phyloP scores from a whole-genome alignment of 805 yeast genomes.

The Candida hungchunana region DNA sequence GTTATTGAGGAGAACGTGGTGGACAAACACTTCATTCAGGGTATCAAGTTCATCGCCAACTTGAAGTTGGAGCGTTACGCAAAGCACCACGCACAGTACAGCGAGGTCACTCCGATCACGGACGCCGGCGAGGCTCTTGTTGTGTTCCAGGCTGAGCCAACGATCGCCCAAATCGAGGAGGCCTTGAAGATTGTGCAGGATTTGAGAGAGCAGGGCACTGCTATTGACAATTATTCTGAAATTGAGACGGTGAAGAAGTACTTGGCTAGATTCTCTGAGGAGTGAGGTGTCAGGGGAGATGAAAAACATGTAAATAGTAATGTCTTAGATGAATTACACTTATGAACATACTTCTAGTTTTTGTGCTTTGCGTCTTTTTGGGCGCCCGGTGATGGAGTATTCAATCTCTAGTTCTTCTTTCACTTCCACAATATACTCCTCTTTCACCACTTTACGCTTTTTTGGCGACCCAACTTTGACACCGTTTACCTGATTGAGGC shows the following conservation, averaged over 20 bases:
- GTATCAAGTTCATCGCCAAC: slow-evolving; percentile 65
- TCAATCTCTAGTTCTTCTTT: slow-evolving; percentile 21
- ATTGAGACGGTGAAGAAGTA: slow-evolving; percentile 31
- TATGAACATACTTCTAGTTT: too few relatives aligned
- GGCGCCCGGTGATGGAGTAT: slow-evolving; percentile 27
- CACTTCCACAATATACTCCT: slow-evolving; percentile 5
- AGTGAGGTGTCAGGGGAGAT: too few relatives aligned
- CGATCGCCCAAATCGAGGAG: slow-evolving; percentile 35
- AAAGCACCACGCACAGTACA: slow-evolving; percentile 33
- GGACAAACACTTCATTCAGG: slow-evolving; percentile 57
- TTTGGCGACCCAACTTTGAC: slow-evolving; percentile 1
- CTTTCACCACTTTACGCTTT: slow-evolving; percentile 7
- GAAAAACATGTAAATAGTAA: slow-evolving; percentile 8
- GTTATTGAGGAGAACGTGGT: slow-evolving; percentile 54
- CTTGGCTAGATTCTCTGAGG: slow-evolving; percentile 17
- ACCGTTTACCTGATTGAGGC: slow-evolving; percentile 39
- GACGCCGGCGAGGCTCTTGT: slow-evolving; percentile 44
- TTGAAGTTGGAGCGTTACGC: slow-evolving; percentile 58
- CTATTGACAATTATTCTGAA: slow-evolving; percentile 32
- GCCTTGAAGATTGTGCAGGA: slow-evolving; percentile 39
- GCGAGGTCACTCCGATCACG: slow-evolving; percentile 26
- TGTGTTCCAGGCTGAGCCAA: slow-evolving; percentile 42
- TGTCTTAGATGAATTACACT: too few relatives aligned
- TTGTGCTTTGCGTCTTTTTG: slow-evolving; percentile 24
- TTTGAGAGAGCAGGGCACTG: slow-evolving; percentile 39